phyloP scores from a whole-genome alignment of 2,329 filamentous ascomycete species.

The Trichoderma gracile region DNA sequence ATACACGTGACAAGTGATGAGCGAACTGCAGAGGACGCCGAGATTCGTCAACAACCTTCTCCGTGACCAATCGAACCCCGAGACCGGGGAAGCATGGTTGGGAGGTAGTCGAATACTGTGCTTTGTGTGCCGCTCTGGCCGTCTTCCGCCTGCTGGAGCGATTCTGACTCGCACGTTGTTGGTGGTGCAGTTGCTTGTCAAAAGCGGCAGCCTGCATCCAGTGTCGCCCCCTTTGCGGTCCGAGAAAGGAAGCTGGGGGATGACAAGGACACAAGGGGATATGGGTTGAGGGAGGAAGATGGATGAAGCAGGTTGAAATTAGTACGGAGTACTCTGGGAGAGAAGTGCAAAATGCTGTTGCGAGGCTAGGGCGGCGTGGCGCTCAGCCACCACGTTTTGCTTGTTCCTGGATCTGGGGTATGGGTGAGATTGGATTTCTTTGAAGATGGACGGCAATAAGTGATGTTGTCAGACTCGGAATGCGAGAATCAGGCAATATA shows the following conservation, averaged over 20 bases:
- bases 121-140: not conserved
- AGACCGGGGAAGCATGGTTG: not conserved
- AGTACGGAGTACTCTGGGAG: not conserved
- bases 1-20: no score
- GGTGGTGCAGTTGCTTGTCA: constrained; percentile 12
- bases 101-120: not conserved
- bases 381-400: constrained; percentile 6
- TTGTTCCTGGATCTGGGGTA: not conserved
- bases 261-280: no score
- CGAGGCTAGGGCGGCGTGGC: constrained; percentile 2
- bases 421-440: no score
- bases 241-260: constrained; percentile 16
- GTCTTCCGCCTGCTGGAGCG: not conserved
- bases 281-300: not conserved
- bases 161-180: not conserved
- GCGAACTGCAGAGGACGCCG: not conserved
- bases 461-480: no score
- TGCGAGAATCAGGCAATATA: no score
- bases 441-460: no score
- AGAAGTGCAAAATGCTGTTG: not conserved
- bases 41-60: not conserved
- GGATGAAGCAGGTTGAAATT: not conserved
- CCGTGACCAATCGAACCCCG: not conserved
- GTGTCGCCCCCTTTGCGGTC: not conserved
- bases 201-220: constrained; percentile 14